Evolutionary conservation across 805 yeast species (phyloP).

Genomic region (Kazachstania bromeliacearum): DNA sequence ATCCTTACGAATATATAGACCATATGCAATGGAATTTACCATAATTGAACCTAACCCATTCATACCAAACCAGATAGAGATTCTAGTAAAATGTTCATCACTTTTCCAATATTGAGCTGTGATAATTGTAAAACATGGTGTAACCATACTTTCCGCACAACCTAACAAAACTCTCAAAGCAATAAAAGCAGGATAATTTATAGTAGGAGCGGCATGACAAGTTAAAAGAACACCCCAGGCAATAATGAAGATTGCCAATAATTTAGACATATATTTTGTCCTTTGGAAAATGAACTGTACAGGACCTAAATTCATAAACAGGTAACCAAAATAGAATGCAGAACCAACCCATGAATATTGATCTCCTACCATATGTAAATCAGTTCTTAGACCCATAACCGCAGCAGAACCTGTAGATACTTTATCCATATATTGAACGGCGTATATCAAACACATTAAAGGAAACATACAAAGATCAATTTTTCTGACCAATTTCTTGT

Average conservation of each 20-base stretch:
- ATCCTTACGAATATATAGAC: constrained; percentile 33
- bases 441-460: constrained; percentile 39
- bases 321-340: constrained; percentile 55
- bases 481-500: constrained; percentile 35
- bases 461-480: constrained; percentile 45
- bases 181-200: constrained; percentile 37
- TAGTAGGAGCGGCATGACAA: constrained; percentile 39
- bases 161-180: constrained; percentile 44
- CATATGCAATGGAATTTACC: constrained; percentile 49
- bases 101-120: constrained; percentile 52
- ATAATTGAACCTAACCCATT: constrained; percentile 40
- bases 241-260: constrained; percentile 40
- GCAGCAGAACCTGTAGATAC: constrained; percentile 43
- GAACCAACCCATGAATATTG: constrained; percentile 52
- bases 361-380: constrained; percentile 35
- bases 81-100: constrained; percentile 36
- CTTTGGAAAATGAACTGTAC: constrained; percentile 34
- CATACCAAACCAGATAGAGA: constrained; percentile 37
- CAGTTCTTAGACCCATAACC: constrained; percentile 41
- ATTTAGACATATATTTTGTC: constrained; percentile 44
- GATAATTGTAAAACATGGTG: constrained; percentile 48
- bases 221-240: constrained; percentile 52
- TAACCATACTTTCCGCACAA: constrained; percentile 41
- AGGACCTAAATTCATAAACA: constrained; percentile 40
- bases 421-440: constrained; percentile 54